Percentiles rank a stretch among this genome's conserved stretches.
phyloP scores from a whole-genome alignment of 2,329 filamentous ascomycete genomes.

The Herpotrichia juniperi region DNA sequence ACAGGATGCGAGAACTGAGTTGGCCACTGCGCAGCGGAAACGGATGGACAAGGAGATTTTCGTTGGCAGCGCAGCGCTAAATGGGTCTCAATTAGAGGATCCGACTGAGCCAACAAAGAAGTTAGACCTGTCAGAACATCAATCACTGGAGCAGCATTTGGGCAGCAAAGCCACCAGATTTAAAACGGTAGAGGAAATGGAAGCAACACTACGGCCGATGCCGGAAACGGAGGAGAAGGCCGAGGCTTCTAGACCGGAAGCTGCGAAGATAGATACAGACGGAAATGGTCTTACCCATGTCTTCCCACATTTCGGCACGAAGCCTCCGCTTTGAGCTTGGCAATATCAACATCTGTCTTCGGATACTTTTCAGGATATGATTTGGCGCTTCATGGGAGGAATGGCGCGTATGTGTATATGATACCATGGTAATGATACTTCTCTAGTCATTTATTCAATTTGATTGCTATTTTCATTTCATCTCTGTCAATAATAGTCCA shows the following conservation, averaged over 20 bases:
- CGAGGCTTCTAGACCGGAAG: neutral
- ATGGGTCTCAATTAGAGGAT: neutral
- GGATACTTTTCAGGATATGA: no score
- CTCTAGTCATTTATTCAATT: neutral
- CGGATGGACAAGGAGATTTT: neutral
- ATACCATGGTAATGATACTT: conserved; percentile 3
- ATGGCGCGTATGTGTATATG: neutral
- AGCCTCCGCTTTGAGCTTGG: conserved; percentile 52
- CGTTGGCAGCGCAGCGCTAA: neutral
- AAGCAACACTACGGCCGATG: neutral
- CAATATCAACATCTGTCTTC: no score
- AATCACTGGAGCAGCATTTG: neutral
- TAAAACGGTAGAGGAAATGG: neutral
- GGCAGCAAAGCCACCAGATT: neutral
- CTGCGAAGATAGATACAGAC: neutral
- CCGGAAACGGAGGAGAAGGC: neutral
- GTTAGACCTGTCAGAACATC: neutral
- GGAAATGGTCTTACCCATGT: conserved; percentile 32
- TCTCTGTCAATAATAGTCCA: no score
- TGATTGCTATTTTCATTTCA: no score
- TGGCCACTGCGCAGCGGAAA: neutral
- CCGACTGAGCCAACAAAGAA: neutral
- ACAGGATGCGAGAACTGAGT: conserved; percentile 7
- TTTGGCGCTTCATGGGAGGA: neutral
- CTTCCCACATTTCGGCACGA: conserved; percentile 34